Percentiles rank a stretch among this genome's conserved stretches.
Evolutionary conservation across 306 rosid species (phyloP).

Genomic region (Purshia tridentata): DNA sequence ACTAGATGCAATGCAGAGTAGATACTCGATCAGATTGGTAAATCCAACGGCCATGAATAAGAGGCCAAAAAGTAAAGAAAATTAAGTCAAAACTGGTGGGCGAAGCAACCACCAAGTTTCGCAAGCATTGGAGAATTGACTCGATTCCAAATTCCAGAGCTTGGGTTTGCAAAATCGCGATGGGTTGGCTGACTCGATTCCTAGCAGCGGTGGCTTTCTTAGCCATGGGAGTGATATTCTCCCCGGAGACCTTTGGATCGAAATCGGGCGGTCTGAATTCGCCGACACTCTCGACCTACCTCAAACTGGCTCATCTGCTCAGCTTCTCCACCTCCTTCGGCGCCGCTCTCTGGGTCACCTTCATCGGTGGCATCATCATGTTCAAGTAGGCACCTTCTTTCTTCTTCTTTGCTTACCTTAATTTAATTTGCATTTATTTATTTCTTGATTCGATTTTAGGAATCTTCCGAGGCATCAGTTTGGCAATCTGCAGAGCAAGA

Average conservation of each 20-base stretch:
- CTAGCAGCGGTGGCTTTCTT: conserved; percentile 72
- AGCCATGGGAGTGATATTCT: conserved; percentile 84
- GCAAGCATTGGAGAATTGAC: too few species aligned
- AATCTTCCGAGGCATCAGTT: conserved; percentile 97
- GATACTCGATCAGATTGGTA: background rate
- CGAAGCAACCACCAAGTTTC: too few species aligned
- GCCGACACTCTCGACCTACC: conserved; percentile 49
- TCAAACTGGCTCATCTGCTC: conserved; percentile 86
- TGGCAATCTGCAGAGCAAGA: conserved; percentile 96
- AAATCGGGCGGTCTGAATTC: conserved; percentile 51
- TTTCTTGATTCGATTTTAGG: conserved; percentile 36
- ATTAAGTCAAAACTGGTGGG: too few species aligned
- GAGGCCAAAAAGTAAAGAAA: too few species aligned
- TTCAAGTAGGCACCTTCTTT: conserved; percentile 55
- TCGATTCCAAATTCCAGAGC: too few species aligned
- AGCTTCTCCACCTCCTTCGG: conserved; percentile 93
- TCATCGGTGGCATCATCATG: conserved; percentile 98
- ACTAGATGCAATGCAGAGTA: too few species aligned
- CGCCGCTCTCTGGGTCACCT: conserved; percentile 90
- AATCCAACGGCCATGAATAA: background rate
- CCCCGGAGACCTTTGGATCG: conserved; percentile 84
- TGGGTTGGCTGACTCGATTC: conserved; percentile 85
- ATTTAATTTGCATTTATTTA: background rate
- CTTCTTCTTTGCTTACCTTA: background rate
- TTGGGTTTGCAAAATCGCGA: conserved; percentile 6